Base-by-base conservation (phyloP, 2,329 filamentous ascomycete genomes). In the Penicillium janthinellum region DNA sequence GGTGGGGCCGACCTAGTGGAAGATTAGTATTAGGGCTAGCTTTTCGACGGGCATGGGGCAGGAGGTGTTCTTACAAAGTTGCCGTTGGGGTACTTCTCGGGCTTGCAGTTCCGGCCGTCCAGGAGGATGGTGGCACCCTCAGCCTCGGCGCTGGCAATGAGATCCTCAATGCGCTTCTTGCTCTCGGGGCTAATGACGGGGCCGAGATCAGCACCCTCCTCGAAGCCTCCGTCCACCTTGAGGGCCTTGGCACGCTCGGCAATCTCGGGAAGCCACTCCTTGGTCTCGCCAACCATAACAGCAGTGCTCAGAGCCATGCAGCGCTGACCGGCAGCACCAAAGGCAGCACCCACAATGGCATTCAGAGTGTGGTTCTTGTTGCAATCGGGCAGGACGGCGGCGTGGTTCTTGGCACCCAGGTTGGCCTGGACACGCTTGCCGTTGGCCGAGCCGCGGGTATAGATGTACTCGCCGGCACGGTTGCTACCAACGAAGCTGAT, bases 381-480 rank as follows among this genome's bases (percentile, higher is more conserved):
- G 79, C 82, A 85, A 74, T 90, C 87, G 1, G 87, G 86, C 31
- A 89, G 78, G 25, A 90, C 82, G 49, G 85, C 85, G 45, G 86
- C 86, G 72, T 89, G 87, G 79, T 90, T 90, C 81, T 89, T 90
- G 2, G 87, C 87, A 35, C 87, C 87, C 58, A 89, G 74, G 75
- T 89, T 89, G 70, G 87, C 87, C 75, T 89, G 87, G 17, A 88
- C 86, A 67, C 87, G 85, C 79, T 89, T 90, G 64, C 87, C 87
- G 58, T 88, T 86, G 68, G 86, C 87, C n/a, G 85, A 86, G n/a
- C 83, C 86, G 48, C 86, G 84, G 42, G 81, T 78, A 77, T 83
- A 89, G 74, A 90, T 89, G 76, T 89, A 89, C 70, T 90, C 87
- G 57, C 87, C 87, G 8, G 86, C 87, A 71, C 83, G 83, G 81